These are phyloP conservation scores for Monosiga brevicollis DNA, from an alignment of 78 protist genomes.

Conservation along the genomic window DNA sequence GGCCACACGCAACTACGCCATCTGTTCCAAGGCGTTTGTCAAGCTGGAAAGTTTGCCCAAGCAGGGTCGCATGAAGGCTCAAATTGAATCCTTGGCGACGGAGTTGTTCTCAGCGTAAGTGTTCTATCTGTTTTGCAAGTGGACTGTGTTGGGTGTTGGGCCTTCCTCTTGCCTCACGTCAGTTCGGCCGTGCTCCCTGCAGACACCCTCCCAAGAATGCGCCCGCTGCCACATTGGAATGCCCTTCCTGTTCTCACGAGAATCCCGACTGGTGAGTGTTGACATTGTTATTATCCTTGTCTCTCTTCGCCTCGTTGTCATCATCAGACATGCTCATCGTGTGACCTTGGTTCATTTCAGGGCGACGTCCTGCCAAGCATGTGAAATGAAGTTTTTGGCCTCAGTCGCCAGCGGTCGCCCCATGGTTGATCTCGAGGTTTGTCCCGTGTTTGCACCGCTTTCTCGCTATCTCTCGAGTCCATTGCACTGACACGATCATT, in stretches of 20 bases:
- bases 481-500: not conserved
- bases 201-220: not conserved
- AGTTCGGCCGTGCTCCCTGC: not conserved
- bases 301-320: not conserved
- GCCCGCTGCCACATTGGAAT: not conserved
- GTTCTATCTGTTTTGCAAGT: not conserved
- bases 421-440: not conserved
- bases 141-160: not conserved
- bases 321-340: not conserved
- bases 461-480: not conserved
- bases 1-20: conserved; percentile 16
- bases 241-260: not conserved
- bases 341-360: not conserved
- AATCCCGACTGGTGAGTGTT: not conserved
- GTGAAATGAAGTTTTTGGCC: not conserved
- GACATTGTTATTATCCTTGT: not conserved
- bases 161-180: not conserved
- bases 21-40: conserved; percentile 56
- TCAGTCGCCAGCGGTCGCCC: not conserved
- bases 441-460: not conserved
- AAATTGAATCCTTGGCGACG: too few relatives aligned
- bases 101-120: too few relatives aligned
- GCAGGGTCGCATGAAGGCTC: not conserved
- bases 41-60: conserved; percentile 34
- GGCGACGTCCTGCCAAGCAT: not conserved